These are phyloP conservation scores for Stemphylium lycopersici DNA, from an alignment of 2,329 filamentous ascomycete species.

Conservation along the genomic window DNA sequence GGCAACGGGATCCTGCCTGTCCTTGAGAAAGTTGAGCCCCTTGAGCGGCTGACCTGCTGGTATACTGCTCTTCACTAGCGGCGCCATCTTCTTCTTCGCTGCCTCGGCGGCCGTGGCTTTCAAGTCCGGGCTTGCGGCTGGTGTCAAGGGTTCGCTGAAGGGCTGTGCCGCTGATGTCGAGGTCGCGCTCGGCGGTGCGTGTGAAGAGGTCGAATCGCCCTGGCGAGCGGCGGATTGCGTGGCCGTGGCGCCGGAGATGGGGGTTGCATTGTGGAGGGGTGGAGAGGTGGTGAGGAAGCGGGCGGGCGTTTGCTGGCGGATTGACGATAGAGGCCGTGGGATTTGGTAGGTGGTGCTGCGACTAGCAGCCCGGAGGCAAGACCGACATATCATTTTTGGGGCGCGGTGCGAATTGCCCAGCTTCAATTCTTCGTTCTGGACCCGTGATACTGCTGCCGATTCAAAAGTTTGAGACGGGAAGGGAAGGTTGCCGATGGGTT, in stretches of 20 bases:
- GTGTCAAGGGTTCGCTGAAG: constrained; percentile 51
- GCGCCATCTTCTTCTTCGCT: constrained; percentile 38
- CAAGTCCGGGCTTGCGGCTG: constrained; percentile 25
- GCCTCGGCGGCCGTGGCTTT: constrained; percentile 33
- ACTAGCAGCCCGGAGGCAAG: constrained; percentile 45
- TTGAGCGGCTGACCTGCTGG: constrained; percentile 71
- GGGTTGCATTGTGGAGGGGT: constrained; percentile 29
- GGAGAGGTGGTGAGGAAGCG: constrained; percentile 38
- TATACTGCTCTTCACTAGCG: constrained; percentile 56
- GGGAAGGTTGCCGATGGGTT: constrained; percentile 15
- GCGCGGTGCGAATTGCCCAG: neutral
- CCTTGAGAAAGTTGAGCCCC: constrained; percentile 80
- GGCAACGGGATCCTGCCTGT: constrained; percentile 73
- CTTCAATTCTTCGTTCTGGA: neutral
- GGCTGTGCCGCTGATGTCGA: constrained; percentile 55
- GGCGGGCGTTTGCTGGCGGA: constrained; percentile 15
- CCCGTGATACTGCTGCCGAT: neutral
- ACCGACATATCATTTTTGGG: constrained; percentile 47
- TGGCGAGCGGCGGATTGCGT: constrained; percentile 36
- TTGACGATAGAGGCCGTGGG: neutral
- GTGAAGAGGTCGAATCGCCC: constrained; percentile 30
- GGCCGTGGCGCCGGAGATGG: constrained; percentile 35
- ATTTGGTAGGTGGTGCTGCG: constrained; percentile 37
- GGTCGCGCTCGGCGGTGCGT: constrained; percentile 49
- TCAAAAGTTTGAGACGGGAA: constrained; percentile 26